Evolutionary conservation across 108 stramenopile species (phyloP).

Genomic region (Cylindrotheca closterium): DNA sequence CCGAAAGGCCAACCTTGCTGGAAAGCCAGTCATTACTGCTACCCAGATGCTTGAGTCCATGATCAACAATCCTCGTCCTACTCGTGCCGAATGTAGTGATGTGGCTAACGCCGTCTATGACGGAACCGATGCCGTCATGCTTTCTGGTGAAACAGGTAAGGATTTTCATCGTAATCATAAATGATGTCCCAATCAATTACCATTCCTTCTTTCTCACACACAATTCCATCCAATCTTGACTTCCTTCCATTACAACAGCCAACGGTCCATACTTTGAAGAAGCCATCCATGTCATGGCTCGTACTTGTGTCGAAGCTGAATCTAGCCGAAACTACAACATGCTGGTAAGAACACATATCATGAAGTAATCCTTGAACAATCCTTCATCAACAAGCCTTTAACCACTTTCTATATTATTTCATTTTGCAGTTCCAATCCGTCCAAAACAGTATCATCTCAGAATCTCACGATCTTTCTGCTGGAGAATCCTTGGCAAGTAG

Average conservation of each 20-base stretch:
- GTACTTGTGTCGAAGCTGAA: constrained; percentile 89
- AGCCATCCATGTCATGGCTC: constrained; percentile 93
- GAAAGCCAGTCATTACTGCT: constrained; percentile 95
- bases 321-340: constrained; percentile 59
- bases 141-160: constrained; percentile 87
- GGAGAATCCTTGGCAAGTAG: constrained; percentile 91
- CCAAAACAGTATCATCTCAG: constrained; percentile 59
- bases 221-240: too few species aligned
- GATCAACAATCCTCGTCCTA: constrained; percentile 98
- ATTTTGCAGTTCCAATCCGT: constrained; percentile 67
- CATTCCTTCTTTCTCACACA: too few species aligned
- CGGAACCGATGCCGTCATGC: constrained; percentile 95
- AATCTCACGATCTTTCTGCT: constrained; percentile 43
- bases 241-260: too few species aligned
- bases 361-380: background rate
- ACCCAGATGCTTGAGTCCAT: constrained; percentile 97
- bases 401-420: too few species aligned
- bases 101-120: constrained; percentile 98
- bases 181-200: too few species aligned
- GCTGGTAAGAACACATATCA: constrained; percentile 3
- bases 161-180: too few species aligned
- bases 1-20: constrained; percentile 88
- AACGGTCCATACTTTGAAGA: constrained; percentile 84
- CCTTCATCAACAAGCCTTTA: too few species aligned
- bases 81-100: constrained; percentile 98